Percentiles rank a stretch among this genome's conserved stretches.
Conservation (phyloP, 108 stramenopile species). For the Chaetoceros tenuissimus region DNA sequence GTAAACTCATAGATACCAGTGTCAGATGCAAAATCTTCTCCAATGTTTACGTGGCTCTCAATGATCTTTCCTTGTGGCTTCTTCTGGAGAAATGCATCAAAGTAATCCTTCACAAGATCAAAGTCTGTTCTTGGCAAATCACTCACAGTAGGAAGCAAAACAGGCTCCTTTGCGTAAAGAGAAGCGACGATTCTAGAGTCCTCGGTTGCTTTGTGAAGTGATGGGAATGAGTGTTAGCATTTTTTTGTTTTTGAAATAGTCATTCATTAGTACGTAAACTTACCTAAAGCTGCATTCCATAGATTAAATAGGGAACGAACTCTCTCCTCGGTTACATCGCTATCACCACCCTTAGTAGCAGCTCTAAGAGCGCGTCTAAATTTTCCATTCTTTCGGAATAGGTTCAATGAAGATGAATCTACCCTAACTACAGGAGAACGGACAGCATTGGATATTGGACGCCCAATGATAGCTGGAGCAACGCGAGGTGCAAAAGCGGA, state of each 20-base stretch:
- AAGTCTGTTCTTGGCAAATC: constrained; percentile 35
- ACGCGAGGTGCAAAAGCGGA: no score
- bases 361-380: no score
- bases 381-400: no score
- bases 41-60: constrained; percentile 23
- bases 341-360: constrained; percentile 14
- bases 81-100: constrained; percentile 29
- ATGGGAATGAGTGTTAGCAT: no score
- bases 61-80: constrained; percentile 37
- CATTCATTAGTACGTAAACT: no score
- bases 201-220: constrained; percentile 31
- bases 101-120: constrained; percentile 34
- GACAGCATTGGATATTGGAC: no score
- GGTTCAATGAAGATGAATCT: no score
- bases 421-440: no score
- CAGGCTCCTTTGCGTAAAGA: constrained; percentile 36
- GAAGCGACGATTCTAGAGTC: constrained; percentile 38
- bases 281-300: constrained; percentile 50
- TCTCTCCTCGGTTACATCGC: constrained; percentile 20
- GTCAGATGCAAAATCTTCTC: constrained; percentile 30
- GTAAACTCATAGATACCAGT: constrained; percentile 43
- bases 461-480: no score
- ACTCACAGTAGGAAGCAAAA: constrained; percentile 33
- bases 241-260: no score
- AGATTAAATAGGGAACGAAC: constrained; percentile 32